phyloP scores from a whole-genome alignment of 2,329 filamentous ascomycete species.

The Rasamsonia emersonii region DNA sequence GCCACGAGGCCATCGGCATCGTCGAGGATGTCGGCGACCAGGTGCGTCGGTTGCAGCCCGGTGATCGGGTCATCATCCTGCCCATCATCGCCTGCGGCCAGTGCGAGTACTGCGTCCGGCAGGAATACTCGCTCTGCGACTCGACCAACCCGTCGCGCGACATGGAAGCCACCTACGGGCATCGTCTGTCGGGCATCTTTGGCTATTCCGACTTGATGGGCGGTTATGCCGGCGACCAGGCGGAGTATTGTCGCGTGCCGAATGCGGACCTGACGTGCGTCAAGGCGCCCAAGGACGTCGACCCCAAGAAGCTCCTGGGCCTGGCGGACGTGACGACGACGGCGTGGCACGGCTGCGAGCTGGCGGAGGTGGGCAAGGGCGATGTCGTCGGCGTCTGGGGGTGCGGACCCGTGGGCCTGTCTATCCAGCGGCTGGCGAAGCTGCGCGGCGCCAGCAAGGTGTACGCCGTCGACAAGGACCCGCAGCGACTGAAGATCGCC shows the following conservation, averaged over 20 bases:
- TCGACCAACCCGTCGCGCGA: constrained; percentile 20
- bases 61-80: constrained; percentile 23
- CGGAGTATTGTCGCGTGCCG: constrained; percentile 27
- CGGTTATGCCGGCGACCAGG: constrained; percentile 28
- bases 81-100: constrained; percentile 23
- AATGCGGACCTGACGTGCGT: constrained; percentile 25
- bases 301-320: constrained; percentile 21
- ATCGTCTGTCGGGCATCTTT: constrained; percentile 23
- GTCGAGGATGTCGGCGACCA: constrained; percentile 19
- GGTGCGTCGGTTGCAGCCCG: constrained; percentile 15
- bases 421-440: constrained; percentile 19
- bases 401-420: constrained; percentile 23
- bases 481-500: constrained; percentile 19
- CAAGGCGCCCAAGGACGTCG: constrained; percentile 17
- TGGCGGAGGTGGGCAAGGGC: constrained; percentile 21
- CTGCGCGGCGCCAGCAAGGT: constrained; percentile 23
- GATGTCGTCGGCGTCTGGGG: constrained; percentile 26
- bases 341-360: constrained; percentile 25
- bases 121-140: constrained; percentile 25
- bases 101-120: constrained; percentile 21
- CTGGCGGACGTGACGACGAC: constrained; percentile 23
- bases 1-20: constrained; percentile 22
- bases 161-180: constrained; percentile 20
- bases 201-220: constrained; percentile 25
- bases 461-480: constrained; percentile 26